Conservation (phyloP, 1,139 yeast species). For the Blastobotrys buckinghamii region DNA sequence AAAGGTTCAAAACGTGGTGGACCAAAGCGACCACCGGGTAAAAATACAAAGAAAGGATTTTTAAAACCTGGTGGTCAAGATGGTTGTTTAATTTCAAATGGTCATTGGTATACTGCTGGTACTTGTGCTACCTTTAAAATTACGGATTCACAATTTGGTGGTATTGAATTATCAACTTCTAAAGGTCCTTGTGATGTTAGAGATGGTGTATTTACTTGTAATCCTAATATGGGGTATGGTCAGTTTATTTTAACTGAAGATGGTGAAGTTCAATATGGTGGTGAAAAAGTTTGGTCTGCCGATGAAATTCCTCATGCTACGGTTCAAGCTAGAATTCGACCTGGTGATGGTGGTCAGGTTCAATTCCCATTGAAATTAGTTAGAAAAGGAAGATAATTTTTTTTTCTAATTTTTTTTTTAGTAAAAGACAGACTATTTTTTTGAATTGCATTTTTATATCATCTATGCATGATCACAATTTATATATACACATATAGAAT, state of each 20-base stretch:
- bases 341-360: conserved; percentile 39
- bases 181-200: conserved; percentile 68
- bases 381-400: neutral
- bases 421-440: neutral
- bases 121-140: conserved; percentile 75
- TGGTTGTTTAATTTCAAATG: conserved; percentile 82
- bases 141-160: conserved; percentile 58
- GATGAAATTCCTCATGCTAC: conserved; percentile 44
- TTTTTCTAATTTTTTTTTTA: neutral
- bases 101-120: conserved; percentile 77
- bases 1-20: conserved; percentile 38
- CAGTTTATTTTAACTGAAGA: conserved; percentile 30
- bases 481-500: too few species aligned
- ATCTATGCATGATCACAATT: too few species aligned
- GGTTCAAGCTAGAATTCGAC: conserved; percentile 48
- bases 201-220: conserved; percentile 35
- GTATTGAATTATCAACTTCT: conserved; percentile 58
- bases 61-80: conserved; percentile 49
- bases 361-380: conserved; percentile 41
- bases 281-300: conserved; percentile 60
- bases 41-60: conserved; percentile 35
- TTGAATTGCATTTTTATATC: neutral
- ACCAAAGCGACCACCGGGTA: conserved; percentile 5
- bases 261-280: conserved; percentile 51
- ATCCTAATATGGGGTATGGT: conserved; percentile 23